A percentile compares a stretch with the other conserved stretches of the same genome.
These are phyloP conservation scores for Ophiostoma piceae DNA, from an alignment of 2,329 filamentous ascomycete species.

Conservation along the genomic window DNA sequence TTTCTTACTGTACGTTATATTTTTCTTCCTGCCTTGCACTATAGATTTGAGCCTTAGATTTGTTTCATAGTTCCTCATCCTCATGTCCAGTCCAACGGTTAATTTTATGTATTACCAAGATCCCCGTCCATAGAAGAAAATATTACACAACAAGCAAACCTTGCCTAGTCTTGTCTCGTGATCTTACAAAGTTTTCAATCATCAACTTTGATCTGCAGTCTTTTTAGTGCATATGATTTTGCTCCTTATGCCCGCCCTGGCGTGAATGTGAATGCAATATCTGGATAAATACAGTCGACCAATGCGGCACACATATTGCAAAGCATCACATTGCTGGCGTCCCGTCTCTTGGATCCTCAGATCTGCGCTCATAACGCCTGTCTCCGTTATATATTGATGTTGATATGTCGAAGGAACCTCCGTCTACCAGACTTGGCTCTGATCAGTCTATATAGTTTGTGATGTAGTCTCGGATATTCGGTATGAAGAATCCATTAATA, in stretches of 20 bases:
- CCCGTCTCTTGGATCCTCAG: neutral
- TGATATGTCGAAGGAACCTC: neutral
- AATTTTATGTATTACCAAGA: too few species aligned
- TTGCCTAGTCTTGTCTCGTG: too few species aligned
- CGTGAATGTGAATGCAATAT: neutral
- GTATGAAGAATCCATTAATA: neutral
- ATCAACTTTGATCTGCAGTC: too few species aligned
- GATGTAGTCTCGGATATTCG: neutral
- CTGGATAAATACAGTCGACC: neutral
- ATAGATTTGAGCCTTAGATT: too few species aligned
- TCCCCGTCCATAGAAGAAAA: too few species aligned
- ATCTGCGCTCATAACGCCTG: neutral
- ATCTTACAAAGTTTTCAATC: too few species aligned
- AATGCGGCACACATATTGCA: neutral
- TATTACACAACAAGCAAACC: too few species aligned
- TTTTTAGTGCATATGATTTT: neutral
- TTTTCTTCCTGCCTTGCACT: too few species aligned
- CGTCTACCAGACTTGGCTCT: neutral
- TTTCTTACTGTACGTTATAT: too few species aligned
- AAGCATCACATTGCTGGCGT: neutral
- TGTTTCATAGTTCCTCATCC: too few species aligned
- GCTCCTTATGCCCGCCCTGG: neutral
- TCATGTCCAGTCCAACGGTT: too few species aligned
- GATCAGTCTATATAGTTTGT: neutral
- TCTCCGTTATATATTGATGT: neutral